Base-by-base conservation (phyloP, 1,139 yeast species). In the Yamadazyma dushanensis region DNA sequence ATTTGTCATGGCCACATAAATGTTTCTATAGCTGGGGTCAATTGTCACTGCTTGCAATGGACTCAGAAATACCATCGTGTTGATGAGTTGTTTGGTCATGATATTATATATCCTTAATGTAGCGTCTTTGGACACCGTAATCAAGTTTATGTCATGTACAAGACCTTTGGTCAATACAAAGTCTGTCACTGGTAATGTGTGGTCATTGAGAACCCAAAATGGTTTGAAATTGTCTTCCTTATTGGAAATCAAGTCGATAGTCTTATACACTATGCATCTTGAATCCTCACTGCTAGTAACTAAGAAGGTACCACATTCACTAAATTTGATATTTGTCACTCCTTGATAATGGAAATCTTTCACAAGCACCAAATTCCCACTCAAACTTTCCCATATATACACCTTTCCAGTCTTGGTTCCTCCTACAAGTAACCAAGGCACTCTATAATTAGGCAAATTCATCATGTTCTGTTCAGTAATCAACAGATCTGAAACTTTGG, bases 291-390 rank as follows among this genome's bases (percentile, higher is more conserved):
- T 88, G n/a, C 83, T 87, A 3, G 92, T 75, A 11, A 85, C 70
- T 30, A 92, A 54, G 43, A 76, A 82, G 7, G 79, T 74, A 5
- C 92, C 92, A 52, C 89, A 84, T 13, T 61, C 46, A 2, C 86
- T 67, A 47, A 85, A 78, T 42, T 67, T 69, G 18, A 90, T 56
- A 22, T 69, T 70, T 0, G 83, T 73, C 10, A 89, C 72, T 5
- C 74, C 71, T 59, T 90, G 97, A 59, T 88, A 92, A 62, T 92
- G 98, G 1, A 88, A 83, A 35, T 87, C 92, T 50, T 78, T 79
- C 8, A 80, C 92, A 43, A 78, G 71, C 24, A 90, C 51, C 39
- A 92, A 66, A 32, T 78, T 65, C 1, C 98, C 97, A 3, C 94
- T 82, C n/a, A 72, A 58, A 36, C 88, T 53, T 49, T 87, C 96